These are phyloP conservation scores for Aspergillus steynii DNA, from an alignment of 495 filamentous ascomycete species.

Conservation along the genomic window DNA sequence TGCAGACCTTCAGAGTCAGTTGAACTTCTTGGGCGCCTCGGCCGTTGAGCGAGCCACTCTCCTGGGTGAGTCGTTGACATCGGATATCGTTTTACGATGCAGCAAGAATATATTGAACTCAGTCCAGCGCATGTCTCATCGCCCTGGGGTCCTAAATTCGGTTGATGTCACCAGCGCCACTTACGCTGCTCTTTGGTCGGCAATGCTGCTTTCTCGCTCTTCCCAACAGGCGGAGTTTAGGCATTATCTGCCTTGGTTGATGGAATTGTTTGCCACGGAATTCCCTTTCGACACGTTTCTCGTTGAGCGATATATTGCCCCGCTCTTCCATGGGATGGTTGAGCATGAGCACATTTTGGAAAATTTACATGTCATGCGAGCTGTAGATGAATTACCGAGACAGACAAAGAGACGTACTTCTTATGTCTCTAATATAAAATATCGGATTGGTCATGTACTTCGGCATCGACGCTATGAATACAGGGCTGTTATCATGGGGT, in stretches of 20 bases:
- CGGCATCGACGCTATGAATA: slow-evolving; percentile 79
- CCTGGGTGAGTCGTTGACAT: slow-evolving; percentile 57
- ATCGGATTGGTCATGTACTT: slow-evolving; percentile 82
- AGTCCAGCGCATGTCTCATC: slow-evolving; percentile 42
- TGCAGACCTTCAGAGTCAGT: slow-evolving; percentile 55
- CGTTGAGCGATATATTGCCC: slow-evolving; percentile 63
- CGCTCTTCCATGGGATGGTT: slow-evolving; percentile 49
- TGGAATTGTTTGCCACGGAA: slow-evolving; percentile 64
- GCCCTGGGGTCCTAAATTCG: slow-evolving; percentile 21
- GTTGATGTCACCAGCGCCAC: slow-evolving; percentile 64
- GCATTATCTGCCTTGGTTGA: slow-evolving; percentile 65
- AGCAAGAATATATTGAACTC: slow-evolving; percentile 78
- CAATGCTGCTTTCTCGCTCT: slow-evolving; percentile 58
- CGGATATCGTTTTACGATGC: slow-evolving; percentile 71
- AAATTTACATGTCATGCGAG: slow-evolving; percentile 57
- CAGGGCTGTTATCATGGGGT: slow-evolving; percentile 79
- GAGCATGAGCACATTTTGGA: slow-evolving; percentile 49
- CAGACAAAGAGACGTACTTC: slow-evolving; percentile 46
- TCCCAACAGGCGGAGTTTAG: slow-evolving; percentile 54
- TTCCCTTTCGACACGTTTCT: slow-evolving; percentile 64
- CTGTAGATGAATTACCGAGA: slow-evolving; percentile 61
- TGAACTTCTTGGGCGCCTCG: slow-evolving; percentile 63
- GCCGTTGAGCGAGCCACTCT: slow-evolving; percentile 52
- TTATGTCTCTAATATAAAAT: slow-evolving; percentile 52
- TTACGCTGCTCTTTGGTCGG: slow-evolving; percentile 79